phyloP scores from a whole-genome alignment of 768 basidiomycete genomes.

The Austroboletus festivus region DNA sequence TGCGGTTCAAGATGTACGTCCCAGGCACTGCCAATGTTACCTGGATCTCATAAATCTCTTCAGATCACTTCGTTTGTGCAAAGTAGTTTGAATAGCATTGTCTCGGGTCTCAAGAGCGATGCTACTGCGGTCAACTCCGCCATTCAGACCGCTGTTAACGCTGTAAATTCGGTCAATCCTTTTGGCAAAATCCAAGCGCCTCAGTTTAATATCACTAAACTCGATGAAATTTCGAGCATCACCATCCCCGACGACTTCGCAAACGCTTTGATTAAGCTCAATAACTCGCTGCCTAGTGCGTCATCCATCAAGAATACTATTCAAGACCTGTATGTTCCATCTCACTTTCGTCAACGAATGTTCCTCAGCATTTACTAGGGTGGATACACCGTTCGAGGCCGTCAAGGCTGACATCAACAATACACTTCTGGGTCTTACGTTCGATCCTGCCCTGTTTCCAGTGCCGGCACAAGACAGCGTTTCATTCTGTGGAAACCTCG shows the following conservation, averaged over 20 bases:
- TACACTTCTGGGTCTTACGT: conserved; percentile 70
- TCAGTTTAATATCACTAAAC: conserved; percentile 69
- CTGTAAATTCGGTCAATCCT: conserved; percentile 74
- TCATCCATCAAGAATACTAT: conserved; percentile 68
- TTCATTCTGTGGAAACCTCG: conserved; percentile 73
- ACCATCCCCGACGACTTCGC: conserved; percentile 77
- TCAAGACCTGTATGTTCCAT: conserved; percentile 57
- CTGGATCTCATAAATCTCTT: conserved; percentile 7
- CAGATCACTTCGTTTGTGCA: conserved; percentile 74
- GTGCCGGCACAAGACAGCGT: conserved; percentile 69
- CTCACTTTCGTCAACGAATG: background rate
- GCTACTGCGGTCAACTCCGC: conserved; percentile 64
- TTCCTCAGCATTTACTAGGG: conserved; percentile 36
- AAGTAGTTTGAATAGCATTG: conserved; percentile 53
- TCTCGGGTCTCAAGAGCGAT: conserved; percentile 71
- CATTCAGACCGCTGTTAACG: conserved; percentile 60
- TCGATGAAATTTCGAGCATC: conserved; percentile 72
- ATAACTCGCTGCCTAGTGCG: conserved; percentile 76
- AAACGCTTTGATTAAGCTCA: conserved; percentile 69
- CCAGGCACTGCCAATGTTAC: background rate
- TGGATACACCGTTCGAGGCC: conserved; percentile 84
- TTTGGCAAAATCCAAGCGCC: conserved; percentile 68
- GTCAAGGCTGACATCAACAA: conserved; percentile 88
- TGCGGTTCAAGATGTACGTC: conserved; percentile 77
- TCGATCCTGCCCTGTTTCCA: conserved; percentile 71